phyloP scores from a whole-genome alignment of 2,329 filamentous ascomycete species.

The Epichloe uncinata region DNA sequence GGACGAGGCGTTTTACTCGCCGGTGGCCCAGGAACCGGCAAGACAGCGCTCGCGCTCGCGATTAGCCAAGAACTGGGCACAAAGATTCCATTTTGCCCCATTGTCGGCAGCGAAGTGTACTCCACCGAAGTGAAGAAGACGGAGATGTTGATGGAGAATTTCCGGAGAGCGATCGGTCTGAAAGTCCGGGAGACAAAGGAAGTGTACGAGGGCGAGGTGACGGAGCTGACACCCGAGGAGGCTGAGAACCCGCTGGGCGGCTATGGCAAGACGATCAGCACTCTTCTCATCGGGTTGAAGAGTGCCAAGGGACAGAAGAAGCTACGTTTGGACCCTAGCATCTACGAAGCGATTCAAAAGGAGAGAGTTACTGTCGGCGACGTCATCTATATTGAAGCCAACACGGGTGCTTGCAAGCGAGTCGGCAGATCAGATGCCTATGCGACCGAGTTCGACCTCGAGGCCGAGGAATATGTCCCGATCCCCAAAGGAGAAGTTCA shows the following conservation, averaged over 20 bases:
- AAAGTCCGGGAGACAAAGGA: conserved; percentile 98
- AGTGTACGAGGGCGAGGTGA: conserved; percentile 97
- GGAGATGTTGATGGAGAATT: conserved; percentile 98
- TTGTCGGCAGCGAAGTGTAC: conserved; percentile 96
- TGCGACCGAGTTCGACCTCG: conserved; percentile 94
- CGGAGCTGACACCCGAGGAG: conserved; percentile 93
- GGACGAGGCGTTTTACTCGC: conserved; percentile 86
- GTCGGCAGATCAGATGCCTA: conserved; percentile 94
- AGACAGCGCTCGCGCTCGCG: conserved; percentile 89
- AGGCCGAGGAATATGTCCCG: conserved; percentile 97
- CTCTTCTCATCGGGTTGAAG: conserved; percentile 86
- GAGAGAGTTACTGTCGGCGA: conserved; percentile 92
- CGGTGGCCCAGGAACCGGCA: conserved; percentile 90
- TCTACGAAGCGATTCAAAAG: conserved; percentile 98
- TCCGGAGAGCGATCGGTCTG: conserved; percentile 86
- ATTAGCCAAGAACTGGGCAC: conserved; percentile 95
- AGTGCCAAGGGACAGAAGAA: conserved; percentile 97
- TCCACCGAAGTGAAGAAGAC: conserved; percentile 99
- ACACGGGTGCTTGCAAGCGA: conserved; percentile 94
- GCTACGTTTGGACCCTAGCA: conserved; percentile 88
- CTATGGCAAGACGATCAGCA: conserved; percentile 95
- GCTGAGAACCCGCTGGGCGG: conserved; percentile 93
- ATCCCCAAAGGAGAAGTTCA: conserved; percentile 98
- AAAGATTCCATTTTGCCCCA: conserved; percentile 96
- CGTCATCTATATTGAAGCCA: conserved; percentile 98